phyloP scores from a whole-genome alignment of 345 rosid genomes.

The Raphanus raphanistrum region DNA sequence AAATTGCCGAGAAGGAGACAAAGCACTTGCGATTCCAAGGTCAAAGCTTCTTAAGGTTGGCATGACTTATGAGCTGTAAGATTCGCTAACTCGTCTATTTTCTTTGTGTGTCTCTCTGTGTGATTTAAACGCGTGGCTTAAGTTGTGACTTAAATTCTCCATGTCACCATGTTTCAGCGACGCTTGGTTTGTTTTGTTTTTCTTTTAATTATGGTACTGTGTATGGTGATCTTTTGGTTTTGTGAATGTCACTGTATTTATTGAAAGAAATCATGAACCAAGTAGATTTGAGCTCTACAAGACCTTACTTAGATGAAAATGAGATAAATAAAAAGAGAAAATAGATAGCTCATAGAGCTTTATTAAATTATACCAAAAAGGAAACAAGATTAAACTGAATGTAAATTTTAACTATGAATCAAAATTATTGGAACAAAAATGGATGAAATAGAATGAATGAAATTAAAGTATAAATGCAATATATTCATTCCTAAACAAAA shows the following conservation, averaged over 20 bases:
- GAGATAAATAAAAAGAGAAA: too few relatives aligned
- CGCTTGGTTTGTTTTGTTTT: conserved; percentile 1
- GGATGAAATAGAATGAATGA: too few relatives aligned
- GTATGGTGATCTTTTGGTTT: not conserved
- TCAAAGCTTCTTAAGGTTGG: conserved; percentile 68
- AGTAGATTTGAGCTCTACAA: not conserved
- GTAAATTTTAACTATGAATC: too few relatives aligned
- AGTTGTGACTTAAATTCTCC: not conserved
- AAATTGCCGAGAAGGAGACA: conserved; percentile 62
- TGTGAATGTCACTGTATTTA: not conserved
- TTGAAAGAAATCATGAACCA: not conserved
- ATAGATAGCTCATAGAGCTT: too few relatives aligned
- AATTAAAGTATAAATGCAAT: too few relatives aligned
- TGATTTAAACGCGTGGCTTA: not conserved
- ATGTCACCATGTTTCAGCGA: conserved; percentile 4
- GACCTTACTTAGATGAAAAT: not conserved
- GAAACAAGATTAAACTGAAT: too few relatives aligned
- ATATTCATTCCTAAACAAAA: too few relatives aligned
- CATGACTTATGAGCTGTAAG: conserved; percentile 78
- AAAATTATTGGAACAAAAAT: too few relatives aligned
- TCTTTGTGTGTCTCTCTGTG: not conserved
- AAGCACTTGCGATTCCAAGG: conserved; percentile 58
- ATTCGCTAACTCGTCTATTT: not conserved
- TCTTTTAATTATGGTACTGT: not conserved
- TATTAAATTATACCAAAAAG: too few relatives aligned